These are phyloP conservation scores for Fusarium buxicola DNA, from an alignment of 2,329 filamentous ascomycete species.

Conservation along the genomic window DNA sequence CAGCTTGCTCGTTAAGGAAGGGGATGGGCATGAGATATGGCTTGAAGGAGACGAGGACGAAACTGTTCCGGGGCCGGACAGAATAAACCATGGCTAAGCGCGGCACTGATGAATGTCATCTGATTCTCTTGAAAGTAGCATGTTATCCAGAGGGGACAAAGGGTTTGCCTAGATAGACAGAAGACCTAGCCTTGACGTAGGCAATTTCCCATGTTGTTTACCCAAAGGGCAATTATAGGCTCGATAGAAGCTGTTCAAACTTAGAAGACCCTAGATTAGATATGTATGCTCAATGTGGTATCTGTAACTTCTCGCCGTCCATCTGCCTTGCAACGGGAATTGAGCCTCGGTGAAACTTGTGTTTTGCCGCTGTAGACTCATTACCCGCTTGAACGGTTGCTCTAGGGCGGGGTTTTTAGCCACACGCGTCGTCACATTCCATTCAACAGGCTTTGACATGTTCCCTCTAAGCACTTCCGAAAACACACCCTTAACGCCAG, in stretches of 20 bases:
- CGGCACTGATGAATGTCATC: neutral
- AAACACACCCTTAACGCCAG: conserved; percentile 38
- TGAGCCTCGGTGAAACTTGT: neutral
- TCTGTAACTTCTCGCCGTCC: too few relatives aligned
- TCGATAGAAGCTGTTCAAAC: too few relatives aligned
- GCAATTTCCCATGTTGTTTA: too few relatives aligned
- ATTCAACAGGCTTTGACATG: neutral
- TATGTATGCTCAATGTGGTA: too few relatives aligned
- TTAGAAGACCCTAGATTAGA: too few relatives aligned
- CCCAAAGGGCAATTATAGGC: too few relatives aligned
- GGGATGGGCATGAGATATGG: conserved; percentile 73
- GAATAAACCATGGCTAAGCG: neutral
- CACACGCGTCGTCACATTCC: neutral
- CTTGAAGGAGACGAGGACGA: conserved; percentile 69
- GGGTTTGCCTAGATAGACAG: too few relatives aligned
- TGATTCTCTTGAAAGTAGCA: conserved; percentile 4
- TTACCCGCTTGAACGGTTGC: neutral
- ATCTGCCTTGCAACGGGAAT: too few relatives aligned
- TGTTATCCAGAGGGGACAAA: neutral
- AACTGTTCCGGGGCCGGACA: neutral
- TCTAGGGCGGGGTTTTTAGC: neutral
- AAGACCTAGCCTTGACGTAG: too few relatives aligned
- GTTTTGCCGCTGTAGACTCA: neutral
- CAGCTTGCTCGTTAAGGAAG: conserved; percentile 68
- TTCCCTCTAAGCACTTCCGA: conserved; percentile 1